Base-by-base conservation (phyloP, 1,284 basidiomycete species). In the Clitocybe nebularis region DNA sequence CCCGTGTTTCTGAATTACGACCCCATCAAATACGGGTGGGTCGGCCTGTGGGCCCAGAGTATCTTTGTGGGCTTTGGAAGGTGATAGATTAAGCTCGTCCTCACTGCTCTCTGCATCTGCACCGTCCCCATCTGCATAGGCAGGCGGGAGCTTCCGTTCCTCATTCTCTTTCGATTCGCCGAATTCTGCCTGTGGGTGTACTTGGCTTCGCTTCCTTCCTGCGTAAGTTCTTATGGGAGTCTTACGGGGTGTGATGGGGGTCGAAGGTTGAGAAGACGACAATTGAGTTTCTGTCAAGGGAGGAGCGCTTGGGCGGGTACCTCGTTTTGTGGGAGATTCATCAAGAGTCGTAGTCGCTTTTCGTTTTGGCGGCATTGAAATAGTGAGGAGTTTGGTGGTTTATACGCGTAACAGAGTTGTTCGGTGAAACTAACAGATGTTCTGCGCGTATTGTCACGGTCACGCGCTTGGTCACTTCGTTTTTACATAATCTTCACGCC, bases 351-450 rank as follows among this genome's bases (percentile, higher is more conserved):
- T 36, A 22, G 46, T 30, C 6, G 44, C 64, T 52, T 75, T 79
- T 50, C 77, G 75, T 64, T 79, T 80, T 25, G 69, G 66, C 38
- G 56, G 53, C 51, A 58, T 57, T 11, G 35, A 9, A 33, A 38
- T 32, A 28, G 32, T 35, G 32, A 41, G 20, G 22, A 22, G 5
- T 21, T 16, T 23, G 29, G 40, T 40, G 42, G 32, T n/a, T 23
- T n/a, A 17, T 19, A n/a, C 10, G 10, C 35, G 8, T 5, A 11
- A 22, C 9, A 11, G 7, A 21, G 8, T 17, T 10, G 25, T 17
- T 11, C 17, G 0, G 6, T n/a, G 11, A 14, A 21, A 13, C 21
- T 10, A 11, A 20, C 29, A 11, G 10, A 9, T 14, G 22, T 24
- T 30, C 13, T 38, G 45, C 51, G 44, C 55, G 53, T 51, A 41